Evolutionary conservation across 2,329 filamentous ascomycete genomes (phyloP).

Genomic region (Rasamsonia emersonii): DNA sequence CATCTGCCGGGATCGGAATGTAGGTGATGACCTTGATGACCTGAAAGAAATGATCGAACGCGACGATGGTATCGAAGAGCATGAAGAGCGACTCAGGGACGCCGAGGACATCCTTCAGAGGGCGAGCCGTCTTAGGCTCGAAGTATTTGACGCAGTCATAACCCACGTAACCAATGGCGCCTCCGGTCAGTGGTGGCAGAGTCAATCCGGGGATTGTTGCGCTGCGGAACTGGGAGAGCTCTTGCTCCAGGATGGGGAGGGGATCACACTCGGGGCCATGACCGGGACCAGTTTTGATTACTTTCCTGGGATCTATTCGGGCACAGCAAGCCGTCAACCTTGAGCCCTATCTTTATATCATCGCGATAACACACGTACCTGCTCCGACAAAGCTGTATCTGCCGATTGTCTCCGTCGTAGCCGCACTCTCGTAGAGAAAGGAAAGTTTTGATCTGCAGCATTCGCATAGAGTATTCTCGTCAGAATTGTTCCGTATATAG

Average conservation of each 20-base stretch:
- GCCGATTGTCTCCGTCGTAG: conserved; percentile 81
- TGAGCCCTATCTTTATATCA: not conserved
- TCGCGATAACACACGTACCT: no score
- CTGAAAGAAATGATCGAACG: conserved; percentile 90
- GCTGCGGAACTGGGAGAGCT: conserved; percentile 70
- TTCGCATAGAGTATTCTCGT: no score
- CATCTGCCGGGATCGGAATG: conserved; percentile 57
- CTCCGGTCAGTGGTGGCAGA: conserved; percentile 79
- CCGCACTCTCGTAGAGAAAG: conserved; percentile 92
- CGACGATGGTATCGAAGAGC: conserved; percentile 89
- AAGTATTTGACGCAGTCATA: conserved; percentile 98
- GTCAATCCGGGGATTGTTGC: conserved; percentile 73
- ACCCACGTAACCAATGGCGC: conserved; percentile 91
- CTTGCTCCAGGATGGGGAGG: conserved; percentile 69
- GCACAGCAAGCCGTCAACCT: conserved; percentile 1
- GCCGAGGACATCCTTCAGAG: conserved; percentile 77
- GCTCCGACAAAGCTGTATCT: conserved; percentile 93
- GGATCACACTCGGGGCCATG: conserved; percentile 81
- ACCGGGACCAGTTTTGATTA: conserved; percentile 78
- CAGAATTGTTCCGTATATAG: no score
- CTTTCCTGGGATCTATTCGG: conserved; percentile 54
- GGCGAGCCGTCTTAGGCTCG: conserved; percentile 86
- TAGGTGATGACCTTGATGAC: conserved; percentile 92
- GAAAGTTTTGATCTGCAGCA: conserved; percentile 68
- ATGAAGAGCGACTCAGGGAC: conserved; percentile 96